A percentile compares a stretch with the other conserved stretches of the same genome.
phyloP scores from a whole-genome alignment of 306 rosid species.

The Castanopsis chinensis region DNA sequence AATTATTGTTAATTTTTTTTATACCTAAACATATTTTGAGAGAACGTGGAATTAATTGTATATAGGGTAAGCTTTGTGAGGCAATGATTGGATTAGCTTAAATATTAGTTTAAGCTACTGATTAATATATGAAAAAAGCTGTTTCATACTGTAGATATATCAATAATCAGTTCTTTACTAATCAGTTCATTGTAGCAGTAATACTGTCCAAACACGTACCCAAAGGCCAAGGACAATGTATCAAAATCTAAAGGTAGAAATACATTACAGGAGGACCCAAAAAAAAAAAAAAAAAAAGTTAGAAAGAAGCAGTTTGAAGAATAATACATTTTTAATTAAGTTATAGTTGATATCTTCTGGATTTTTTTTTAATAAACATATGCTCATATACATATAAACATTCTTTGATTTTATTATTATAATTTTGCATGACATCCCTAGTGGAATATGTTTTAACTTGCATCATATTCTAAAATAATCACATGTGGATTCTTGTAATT shows the following conservation, averaged over 20 bases:
- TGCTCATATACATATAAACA: too few species aligned
- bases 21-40: too few species aligned
- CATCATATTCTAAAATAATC: too few species aligned
- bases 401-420: too few species aligned
- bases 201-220: conserved; percentile 30
- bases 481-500: too few species aligned
- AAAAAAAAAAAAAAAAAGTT: background rate
- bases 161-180: too few species aligned
- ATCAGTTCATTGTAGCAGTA: conserved; percentile 23
- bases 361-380: too few species aligned
- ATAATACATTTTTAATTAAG: background rate
- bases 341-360: background rate
- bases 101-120: conserved; percentile 12
- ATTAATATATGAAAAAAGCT: conserved; percentile 1
- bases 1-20: too few species aligned
- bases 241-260: conserved; percentile 39
- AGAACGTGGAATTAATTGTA: too few species aligned
- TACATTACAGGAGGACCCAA: conserved; percentile 15
- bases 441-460: too few species aligned
- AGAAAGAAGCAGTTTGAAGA: background rate
- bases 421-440: too few species aligned
- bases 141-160: conserved; percentile 16
- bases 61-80: too few species aligned
- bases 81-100: conserved; percentile 29
- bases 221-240: conserved; percentile 53